Base-by-base conservation (phyloP, 2,329 filamentous ascomycete species). In the Ophiocordyceps polyrhachis-furcata region DNA sequence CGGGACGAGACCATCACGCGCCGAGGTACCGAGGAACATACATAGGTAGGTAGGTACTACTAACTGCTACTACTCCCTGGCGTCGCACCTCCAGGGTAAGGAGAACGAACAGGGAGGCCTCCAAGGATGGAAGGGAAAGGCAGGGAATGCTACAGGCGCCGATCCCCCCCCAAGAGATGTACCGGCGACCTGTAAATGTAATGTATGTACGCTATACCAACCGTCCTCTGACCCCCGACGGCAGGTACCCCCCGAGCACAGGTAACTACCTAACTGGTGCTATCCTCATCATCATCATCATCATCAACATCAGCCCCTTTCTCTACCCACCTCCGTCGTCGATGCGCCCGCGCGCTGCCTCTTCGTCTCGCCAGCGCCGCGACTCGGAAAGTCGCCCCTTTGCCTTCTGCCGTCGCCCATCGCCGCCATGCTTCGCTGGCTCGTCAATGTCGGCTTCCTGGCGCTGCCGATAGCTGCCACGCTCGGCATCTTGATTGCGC, bases 371-470 rank as follows among this genome's bases (percentile, higher is more conserved):
- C 32, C 32, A 15, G 32, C 32, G 32, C 32, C 32, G 32, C 17
- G 32, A 37, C 32, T 37, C 32, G 32, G 25, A 28, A 28, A 5
- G 25, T 28, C 25, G 25, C 25, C 9, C 25, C 13, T 37, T 17
- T 15, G 6, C 32, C 32, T 13, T 37, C 32, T 17, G 14, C 32
- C 32, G n/a, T 37, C 32, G 32, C 32, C 6, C n/a, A 15, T 17
- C n/a, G 15, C 15, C 13, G 40, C 50, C 51, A 67, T 68, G 64
- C 49, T 64, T 45, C 54, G 59, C 49, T 65, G 68, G 55, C 53
- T 73, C 47, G 61, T 73, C 56, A 74, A 70, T 57, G 61, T 67
- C 44, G 60, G 60, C 52, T 62, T 74, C 43, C 51, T 74, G 48
- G 64, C 64, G 49, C 56, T 74, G 47, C 71, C 67, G 37, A 63